Base-by-base conservation (phyloP, 345 rosid genomes). In the Adansonia digitata region DNA sequence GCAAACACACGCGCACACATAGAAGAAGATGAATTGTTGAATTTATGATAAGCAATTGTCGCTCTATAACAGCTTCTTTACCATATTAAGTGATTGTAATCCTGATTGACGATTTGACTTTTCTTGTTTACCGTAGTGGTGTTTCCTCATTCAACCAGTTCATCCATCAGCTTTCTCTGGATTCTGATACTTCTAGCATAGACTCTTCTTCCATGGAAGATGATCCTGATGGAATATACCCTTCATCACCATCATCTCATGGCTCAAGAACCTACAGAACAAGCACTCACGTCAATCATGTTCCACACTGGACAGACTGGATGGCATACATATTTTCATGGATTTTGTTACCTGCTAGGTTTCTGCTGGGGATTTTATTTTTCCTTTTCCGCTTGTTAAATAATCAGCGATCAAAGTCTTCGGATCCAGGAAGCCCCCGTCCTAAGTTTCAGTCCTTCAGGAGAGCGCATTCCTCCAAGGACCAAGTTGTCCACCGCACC, bases 141-240 rank as follows among this genome's bases (percentile, higher is more conserved):
- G 99, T 86, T 56, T 95, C 99, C 77, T 95, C 99, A 27, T 95
- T 95, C 88, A 95, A 93, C 85, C 91, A 84, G 43, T 89, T 95
- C 78, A 81, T 95, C 82, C 99, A 93, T 72, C 91, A 93, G 80
- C 93, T 89, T 68, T 86, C 98, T 35, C 86, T 87, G 45, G 93
- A 91, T 81, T 88, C 94, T 31, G 98, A 90, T 83, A 66, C 86
- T 81, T 90, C 97, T 74, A 90, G 91, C 73, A 56, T 53, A 45
- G 97, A 87, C 27, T 93, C 90, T 77, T 90, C 93, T 76, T 90
- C 98, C 17, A 90, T 82, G 46, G 98, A 94, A 77, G 97, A 94
- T 5, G 93, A 92, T 61, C 37, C 71, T 79, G 93, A 90, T 82
- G 90, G 80, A 45, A 11, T 64, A 17, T 72, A 56, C 77, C 93